Base-by-base conservation (phyloP, 495 filamentous ascomycete species). In the Choiromyces venosus region DNA sequence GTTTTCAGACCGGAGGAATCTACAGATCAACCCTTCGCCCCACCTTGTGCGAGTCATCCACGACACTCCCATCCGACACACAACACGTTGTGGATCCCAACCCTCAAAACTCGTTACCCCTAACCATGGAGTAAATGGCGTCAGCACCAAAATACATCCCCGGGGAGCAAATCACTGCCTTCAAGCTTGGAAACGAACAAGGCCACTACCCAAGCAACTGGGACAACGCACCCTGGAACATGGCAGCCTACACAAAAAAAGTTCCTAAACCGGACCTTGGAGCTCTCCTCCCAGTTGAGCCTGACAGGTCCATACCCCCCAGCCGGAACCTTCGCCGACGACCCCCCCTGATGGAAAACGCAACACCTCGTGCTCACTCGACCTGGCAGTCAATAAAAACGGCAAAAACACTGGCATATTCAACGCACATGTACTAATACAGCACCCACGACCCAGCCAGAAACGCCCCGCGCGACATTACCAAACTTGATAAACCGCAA, bases 371-470 rank as follows among this genome's bases (percentile, higher is more conserved):
- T 67, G 44, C 1, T 74, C 75, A 10, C 64, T 75, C 1, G 37
- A 61, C 4, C 64, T 38, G 6, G 72, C 39, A 19, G 75, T 68
- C 2, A 42, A 46, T 7, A 39, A 33, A 4, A 76, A 75, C 2
- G 72, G 72, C 3, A n/a, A 38, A 68, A 21, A 76, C 72, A 14
- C 7, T 71, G 7, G 68, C 64, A 0, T 82, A 82, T 75, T 81
- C 78, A 6, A 78, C 77, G 66, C 81, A 82, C 71, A 79, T 77
- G 56, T 82, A 82, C 65, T 76, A 80, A 18, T 82, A 81, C 68
- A 78, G 79, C 25, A 81, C 81, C 2, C 82, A 80, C 72, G 80
- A 82, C 37, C 80, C 80, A 19, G 70, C 71, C 9, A 71, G 80
- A 25, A 80, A 80, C 25, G 56, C 52, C 10, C 73, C 71, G 18